phyloP scores from a whole-genome alignment of 306 rosid genomes.

The Hippophae gyantsensis region DNA sequence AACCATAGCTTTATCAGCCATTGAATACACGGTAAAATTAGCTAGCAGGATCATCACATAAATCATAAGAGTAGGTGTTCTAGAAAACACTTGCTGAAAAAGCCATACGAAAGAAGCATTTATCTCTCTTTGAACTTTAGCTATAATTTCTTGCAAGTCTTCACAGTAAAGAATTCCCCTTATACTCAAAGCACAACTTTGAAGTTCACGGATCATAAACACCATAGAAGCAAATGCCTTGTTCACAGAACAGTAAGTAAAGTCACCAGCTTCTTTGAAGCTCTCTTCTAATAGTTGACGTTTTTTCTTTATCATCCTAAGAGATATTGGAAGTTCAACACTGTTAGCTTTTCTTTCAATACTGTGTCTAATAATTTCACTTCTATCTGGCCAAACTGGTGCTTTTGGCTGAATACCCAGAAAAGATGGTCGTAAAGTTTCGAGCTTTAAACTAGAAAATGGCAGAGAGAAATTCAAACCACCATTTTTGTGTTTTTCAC shows the following conservation, averaged over 20 bases:
- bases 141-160: conserved; percentile 40
- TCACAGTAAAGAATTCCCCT: conserved; percentile 43
- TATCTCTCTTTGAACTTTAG: conserved; percentile 43
- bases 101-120: conserved; percentile 67
- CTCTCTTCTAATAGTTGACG: conserved; percentile 27
- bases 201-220: conserved; percentile 52
- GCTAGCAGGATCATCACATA: conserved; percentile 55
- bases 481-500: background rate
- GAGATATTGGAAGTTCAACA: conserved; percentile 47
- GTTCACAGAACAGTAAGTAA: conserved; percentile 35
- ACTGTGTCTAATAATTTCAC: conserved; percentile 25
- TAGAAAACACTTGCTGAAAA: conserved; percentile 59
- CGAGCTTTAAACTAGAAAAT: conserved; percentile 18
- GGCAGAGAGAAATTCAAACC: conserved; percentile 2
- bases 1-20: conserved; percentile 26
- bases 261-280: conserved; percentile 22
- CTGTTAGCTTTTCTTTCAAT: conserved; percentile 40
- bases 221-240: conserved; percentile 53
- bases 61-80: conserved; percentile 60
- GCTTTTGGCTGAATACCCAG: conserved; percentile 51
- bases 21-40: conserved; percentile 48
- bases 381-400: conserved; percentile 56
- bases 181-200: conserved; percentile 42
- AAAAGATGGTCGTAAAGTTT: conserved; percentile 37
- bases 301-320: conserved; percentile 59